A percentile compares a stretch with the other conserved stretches of the same genome.
Evolutionary conservation across 345 rosid species (phyloP).

Genomic region (Arabis hirsuta): DNA sequence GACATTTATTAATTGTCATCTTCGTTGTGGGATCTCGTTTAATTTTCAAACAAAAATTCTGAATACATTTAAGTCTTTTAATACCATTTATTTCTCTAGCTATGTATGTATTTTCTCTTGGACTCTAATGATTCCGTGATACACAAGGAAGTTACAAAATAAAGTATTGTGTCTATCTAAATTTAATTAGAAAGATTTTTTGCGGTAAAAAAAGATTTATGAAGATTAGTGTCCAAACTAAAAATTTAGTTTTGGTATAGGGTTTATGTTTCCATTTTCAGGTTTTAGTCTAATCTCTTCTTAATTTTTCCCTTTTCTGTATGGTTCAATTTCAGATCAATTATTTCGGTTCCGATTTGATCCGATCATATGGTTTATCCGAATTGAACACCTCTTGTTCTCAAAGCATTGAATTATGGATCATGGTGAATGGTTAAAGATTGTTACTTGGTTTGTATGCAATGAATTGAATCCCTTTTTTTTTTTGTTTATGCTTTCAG

Average conservation of each 20-base stretch:
- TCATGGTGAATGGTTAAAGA: slow-evolving; percentile 7
- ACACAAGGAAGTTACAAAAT: slow-evolving; percentile 1
- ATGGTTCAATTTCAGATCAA: too few species aligned
- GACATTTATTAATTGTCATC: slow-evolving; percentile 16
- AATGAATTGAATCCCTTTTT: neutral
- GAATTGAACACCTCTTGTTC: neutral
- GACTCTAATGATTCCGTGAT: neutral
- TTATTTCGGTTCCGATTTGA: too few species aligned
- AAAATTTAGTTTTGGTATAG: too few species aligned
- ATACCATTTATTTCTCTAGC: slow-evolving; percentile 2
- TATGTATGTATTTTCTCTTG: neutral
- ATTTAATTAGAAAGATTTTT: neutral
- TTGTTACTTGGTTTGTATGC: neutral
- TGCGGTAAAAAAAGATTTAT: neutral
- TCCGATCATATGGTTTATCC: too few species aligned
- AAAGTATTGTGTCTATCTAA: neutral
- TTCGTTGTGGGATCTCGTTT: slow-evolving; percentile 10
- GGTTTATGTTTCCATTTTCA: too few species aligned
- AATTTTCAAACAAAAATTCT: neutral
- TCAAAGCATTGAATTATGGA: neutral
- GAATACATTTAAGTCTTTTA: neutral
- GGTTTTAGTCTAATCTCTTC: too few species aligned
- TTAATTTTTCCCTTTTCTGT: too few species aligned
- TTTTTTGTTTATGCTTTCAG: neutral
- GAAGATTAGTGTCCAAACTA: neutral